These are phyloP conservation scores for Amanita inopinata DNA, from an alignment of 768 basidiomycete genomes.

Conservation along the genomic window DNA sequence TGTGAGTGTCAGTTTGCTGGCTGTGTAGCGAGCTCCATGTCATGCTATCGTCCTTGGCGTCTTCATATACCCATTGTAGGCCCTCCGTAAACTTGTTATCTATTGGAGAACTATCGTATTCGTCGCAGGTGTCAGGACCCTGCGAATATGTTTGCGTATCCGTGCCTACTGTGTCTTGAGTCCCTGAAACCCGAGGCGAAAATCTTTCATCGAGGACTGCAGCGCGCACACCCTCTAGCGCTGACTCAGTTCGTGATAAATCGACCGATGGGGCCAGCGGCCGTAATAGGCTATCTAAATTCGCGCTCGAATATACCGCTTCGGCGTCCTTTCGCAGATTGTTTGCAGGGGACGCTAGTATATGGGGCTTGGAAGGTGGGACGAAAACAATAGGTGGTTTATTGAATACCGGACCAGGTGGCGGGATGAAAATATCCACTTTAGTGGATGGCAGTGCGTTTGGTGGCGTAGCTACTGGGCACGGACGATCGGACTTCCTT, in stretches of 20 bases:
- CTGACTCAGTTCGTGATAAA: slow-evolving; percentile 37
- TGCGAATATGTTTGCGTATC: slow-evolving; percentile 13
- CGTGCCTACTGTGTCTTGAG: slow-evolving; percentile 51
- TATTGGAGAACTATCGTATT: slow-evolving; percentile 71
- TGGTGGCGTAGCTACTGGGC: slow-evolving; percentile 47
- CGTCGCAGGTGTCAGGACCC: slow-evolving; percentile 21
- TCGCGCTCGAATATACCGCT: slow-evolving; percentile 19
- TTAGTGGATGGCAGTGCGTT: slow-evolving; percentile 40
- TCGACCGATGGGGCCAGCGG: neutral
- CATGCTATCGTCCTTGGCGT: slow-evolving; percentile 53
- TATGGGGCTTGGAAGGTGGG: slow-evolving; percentile 26
- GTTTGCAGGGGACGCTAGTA: neutral
- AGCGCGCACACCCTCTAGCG: slow-evolving; percentile 41
- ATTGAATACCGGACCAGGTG: slow-evolving; percentile 47
- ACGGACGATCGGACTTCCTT: slow-evolving; percentile 18
- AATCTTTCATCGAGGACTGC: slow-evolving; percentile 34
- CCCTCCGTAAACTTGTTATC: slow-evolving; percentile 51
- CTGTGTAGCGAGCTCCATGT: slow-evolving; percentile 60
- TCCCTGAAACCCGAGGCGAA: slow-evolving; percentile 44
- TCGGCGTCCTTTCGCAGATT: slow-evolving; percentile 16
- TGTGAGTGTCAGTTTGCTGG: slow-evolving; percentile 33
- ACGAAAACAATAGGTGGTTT: slow-evolving; percentile 44
- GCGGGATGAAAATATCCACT: slow-evolving; percentile 22
- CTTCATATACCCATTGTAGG: slow-evolving; percentile 55
- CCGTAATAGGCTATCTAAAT: neutral